Base-by-base conservation (phyloP, 768 basidiomycete genomes). In the Leucosporidium creatinivorum region DNA sequence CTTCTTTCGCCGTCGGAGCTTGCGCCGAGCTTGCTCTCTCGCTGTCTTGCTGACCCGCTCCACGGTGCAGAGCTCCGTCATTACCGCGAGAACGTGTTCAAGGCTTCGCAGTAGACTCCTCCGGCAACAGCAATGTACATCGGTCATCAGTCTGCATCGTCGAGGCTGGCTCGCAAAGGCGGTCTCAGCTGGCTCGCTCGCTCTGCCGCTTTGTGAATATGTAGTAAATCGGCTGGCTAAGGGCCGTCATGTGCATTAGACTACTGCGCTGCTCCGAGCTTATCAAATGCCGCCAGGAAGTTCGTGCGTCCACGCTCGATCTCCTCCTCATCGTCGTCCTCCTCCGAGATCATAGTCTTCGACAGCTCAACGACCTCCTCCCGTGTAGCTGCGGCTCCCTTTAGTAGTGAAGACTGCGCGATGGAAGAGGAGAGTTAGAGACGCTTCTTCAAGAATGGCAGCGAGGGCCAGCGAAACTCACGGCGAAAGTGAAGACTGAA, bases 401-500 rank as follows among this genome's bases (percentile, higher is more conserved):
- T 17, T 19, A 63, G 51, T 8, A 71, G 62, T 21, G 39, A 33
- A 15, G 64, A 51, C 57, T 39, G 23, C 10, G 8, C 4, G 21
- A 31, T 3, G 25, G 10, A 23, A 23, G 25, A 51, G 50, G 56
- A 15, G 25, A 23, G 36, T 58, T 23, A 58, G 57, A 9, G 9
- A n/a, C 23, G 26, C 18, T n/a, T n/a, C 39, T 7, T 58, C 23
- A 21, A n/a, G 57, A 36, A 39, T 17, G 12, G 18, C 21, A 33
- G 21, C n/a, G 26, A 58, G 36, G 36, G n/a, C 17, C 28, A 56
- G 39, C 5, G 59, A 94, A 85, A 67, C 84, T 80, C 18, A 86
- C 89, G 77, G 91, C 86, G 66, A 86, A 84, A 52, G 82, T 77
- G 80, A 87, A 87, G 0, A 92, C 94, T 75, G 87, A 87, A 13